Evolutionary conservation across 2,329 filamentous ascomycete species (phyloP).

Genomic region (Phialocephala subalpina): DNA sequence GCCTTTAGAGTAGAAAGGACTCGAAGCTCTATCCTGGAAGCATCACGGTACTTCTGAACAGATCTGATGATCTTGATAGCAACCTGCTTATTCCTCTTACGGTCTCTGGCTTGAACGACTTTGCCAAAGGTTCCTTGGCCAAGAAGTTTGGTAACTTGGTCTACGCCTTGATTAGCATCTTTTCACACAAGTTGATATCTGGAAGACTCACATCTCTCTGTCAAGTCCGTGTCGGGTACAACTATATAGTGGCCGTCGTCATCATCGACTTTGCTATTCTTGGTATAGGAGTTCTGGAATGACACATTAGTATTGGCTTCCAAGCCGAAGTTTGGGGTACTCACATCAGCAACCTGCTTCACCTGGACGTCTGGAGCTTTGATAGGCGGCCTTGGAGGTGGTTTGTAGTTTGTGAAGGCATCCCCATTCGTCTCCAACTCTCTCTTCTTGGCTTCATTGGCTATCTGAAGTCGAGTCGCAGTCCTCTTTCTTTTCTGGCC

Average conservation of each 20-base stretch:
- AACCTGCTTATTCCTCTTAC: constrained; percentile 76
- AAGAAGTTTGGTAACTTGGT: constrained; percentile 87
- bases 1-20: constrained; percentile 91
- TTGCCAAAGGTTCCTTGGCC: constrained; percentile 99
- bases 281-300: constrained; percentile 51
- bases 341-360: constrained; percentile 68
- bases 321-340: constrained; percentile 40
- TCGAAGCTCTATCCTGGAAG: constrained; percentile 90
- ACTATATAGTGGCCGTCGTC: constrained; percentile 98
- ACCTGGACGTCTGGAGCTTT: constrained; percentile 84
- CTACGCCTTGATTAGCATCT: constrained; percentile 55
- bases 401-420: constrained; percentile 80
- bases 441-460: constrained; percentile 82
- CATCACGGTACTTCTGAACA: constrained; percentile 97
- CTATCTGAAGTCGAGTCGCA: constrained; percentile 77
- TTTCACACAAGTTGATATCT: neutral
- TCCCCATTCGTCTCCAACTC: constrained; percentile 76
- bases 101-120: constrained; percentile 91
- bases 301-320: constrained; percentile 25
- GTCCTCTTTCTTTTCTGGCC: constrained; percentile 90
- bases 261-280: constrained; percentile 84
- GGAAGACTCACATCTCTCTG: constrained; percentile 80
- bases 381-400: constrained; percentile 86
- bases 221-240: constrained; percentile 83
- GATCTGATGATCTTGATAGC: constrained; percentile 98